A percentile compares a stretch with the other conserved stretches of the same genome.
Evolutionary conservation across 179 eudicot genomes (phyloP).

Genomic region (Beta lomatogona): DNA sequence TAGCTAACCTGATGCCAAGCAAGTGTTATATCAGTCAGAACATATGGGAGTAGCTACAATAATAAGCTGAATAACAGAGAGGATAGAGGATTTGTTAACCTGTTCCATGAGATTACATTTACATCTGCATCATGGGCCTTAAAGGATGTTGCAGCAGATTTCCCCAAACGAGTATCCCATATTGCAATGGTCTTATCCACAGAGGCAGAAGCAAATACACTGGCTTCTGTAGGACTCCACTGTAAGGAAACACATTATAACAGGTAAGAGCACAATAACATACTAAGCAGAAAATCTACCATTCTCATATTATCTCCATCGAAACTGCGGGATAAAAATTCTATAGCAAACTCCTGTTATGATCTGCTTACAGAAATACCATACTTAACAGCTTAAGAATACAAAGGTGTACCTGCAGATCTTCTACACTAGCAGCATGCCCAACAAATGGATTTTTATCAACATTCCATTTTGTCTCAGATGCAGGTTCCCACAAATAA

Average conservation of each 20-base stretch:
- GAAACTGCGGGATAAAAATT: not conserved
- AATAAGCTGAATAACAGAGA: too few species aligned
- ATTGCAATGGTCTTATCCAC: constrained; percentile 81
- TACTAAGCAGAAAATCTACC: not conserved
- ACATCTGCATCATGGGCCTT: constrained; percentile 96
- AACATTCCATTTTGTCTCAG: constrained; percentile 78
- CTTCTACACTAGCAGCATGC: constrained; percentile 90
- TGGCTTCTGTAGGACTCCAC: constrained; percentile 94
- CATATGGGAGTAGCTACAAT: not conserved
- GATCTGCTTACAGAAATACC: not conserved
- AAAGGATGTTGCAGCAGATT: constrained; percentile 61
- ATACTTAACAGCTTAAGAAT: not conserved
- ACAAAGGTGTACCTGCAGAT: constrained; percentile 65
- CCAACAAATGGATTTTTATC: constrained; percentile 76
- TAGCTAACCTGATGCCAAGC: constrained; percentile 59
- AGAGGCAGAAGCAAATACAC: constrained; percentile 91
- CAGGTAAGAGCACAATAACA: constrained; percentile 16
- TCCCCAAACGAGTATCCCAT: constrained; percentile 83
- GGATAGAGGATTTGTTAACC: constrained; percentile 38
- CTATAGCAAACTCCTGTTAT: too few species aligned
- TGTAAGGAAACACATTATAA: constrained; percentile 35
- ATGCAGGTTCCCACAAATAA: constrained; percentile 86
- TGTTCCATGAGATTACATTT: constrained; percentile 97
- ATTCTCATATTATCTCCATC: not conserved
- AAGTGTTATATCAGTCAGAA: not conserved